Conservation (phyloP, 2,329 filamentous ascomycete genomes). For the Talaromyces verruculosus region DNA sequence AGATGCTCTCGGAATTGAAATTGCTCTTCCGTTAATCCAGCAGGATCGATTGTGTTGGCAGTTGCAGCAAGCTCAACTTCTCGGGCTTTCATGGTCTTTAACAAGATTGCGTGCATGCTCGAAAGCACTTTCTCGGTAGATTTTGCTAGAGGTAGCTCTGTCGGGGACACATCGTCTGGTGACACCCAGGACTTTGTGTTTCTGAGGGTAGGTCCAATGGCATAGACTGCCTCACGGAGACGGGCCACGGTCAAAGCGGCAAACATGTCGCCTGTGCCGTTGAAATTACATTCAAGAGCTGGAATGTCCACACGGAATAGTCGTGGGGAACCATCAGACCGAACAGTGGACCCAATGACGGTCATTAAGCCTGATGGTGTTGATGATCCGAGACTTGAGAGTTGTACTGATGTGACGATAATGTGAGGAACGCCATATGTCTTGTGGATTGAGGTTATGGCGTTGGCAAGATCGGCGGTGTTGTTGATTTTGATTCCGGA, state of each 20-base stretch:
- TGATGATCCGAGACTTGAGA: constrained; percentile 52
- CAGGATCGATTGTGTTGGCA: constrained; percentile 24
- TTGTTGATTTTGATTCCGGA: constrained; percentile 81
- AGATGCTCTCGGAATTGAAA: constrained; percentile 63
- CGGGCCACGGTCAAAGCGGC: constrained; percentile 85
- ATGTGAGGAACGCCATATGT: constrained; percentile 79
- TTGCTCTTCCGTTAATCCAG: constrained; percentile 34
- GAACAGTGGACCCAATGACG: constrained; percentile 74
- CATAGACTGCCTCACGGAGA: constrained; percentile 75
- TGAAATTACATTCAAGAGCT: constrained; percentile 88
- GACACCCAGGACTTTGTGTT: constrained; percentile 69
- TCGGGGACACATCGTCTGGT: constrained; percentile 65
- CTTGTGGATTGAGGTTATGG: constrained; percentile 74
- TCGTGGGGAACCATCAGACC: constrained; percentile 65
- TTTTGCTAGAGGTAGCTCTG: constrained; percentile 75
- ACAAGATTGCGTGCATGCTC: constrained; percentile 85
- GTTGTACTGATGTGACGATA: constrained; percentile 83
- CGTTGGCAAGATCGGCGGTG: constrained; percentile 67
- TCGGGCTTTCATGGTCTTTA: constrained; percentile 65
- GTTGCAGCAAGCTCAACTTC: constrained; percentile 59
- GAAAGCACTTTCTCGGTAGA: constrained; percentile 85
- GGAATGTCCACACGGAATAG: constrained; percentile 87
- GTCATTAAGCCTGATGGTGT: constrained; percentile 55
- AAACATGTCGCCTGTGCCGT: constrained; percentile 98
- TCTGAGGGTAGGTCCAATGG: constrained; percentile 46